Evolutionary conservation across 495 filamentous ascomycete species (phyloP).

Genomic region (Gamarada debralockiae): DNA sequence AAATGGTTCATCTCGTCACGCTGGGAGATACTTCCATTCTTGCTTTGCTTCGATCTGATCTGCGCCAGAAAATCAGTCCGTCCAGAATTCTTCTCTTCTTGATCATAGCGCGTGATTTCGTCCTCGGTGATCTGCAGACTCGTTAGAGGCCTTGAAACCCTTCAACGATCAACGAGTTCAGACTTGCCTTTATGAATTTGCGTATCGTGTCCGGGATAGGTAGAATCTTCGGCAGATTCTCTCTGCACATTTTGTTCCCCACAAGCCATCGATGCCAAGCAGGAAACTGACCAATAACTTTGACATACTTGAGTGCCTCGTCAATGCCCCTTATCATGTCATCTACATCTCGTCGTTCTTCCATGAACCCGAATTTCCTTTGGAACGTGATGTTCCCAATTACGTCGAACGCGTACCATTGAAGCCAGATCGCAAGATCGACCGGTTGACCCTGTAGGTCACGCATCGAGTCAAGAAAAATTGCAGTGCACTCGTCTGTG

Average conservation of each 20-base stretch:
- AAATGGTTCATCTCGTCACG: background rate
- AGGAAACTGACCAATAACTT: background rate
- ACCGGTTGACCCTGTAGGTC: background rate
- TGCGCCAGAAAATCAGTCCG: background rate
- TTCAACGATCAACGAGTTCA: background rate
- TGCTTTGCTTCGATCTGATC: too few species aligned
- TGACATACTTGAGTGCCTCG: background rate
- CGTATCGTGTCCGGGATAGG: background rate
- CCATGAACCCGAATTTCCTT: conserved; percentile 19
- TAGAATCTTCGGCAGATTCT: background rate
- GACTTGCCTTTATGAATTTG: background rate
- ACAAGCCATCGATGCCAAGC: background rate
- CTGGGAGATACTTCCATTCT: background rate
- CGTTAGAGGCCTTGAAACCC: background rate
- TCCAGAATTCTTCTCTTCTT: background rate
- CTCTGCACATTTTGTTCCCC: background rate
- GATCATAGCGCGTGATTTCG: background rate
- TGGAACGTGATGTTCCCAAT: conserved; percentile 34
- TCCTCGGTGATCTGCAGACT: background rate
- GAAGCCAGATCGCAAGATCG: conserved; percentile 35
- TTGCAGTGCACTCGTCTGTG: conserved; percentile 45
- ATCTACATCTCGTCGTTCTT: background rate
- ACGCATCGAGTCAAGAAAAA: conserved; percentile 39
- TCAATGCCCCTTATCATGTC: conserved; percentile 3
- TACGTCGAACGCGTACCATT: conserved; percentile 40